phyloP scores from a whole-genome alignment of 1,284 basidiomycete species.

The Melampsora abietis-canadensis region DNA sequence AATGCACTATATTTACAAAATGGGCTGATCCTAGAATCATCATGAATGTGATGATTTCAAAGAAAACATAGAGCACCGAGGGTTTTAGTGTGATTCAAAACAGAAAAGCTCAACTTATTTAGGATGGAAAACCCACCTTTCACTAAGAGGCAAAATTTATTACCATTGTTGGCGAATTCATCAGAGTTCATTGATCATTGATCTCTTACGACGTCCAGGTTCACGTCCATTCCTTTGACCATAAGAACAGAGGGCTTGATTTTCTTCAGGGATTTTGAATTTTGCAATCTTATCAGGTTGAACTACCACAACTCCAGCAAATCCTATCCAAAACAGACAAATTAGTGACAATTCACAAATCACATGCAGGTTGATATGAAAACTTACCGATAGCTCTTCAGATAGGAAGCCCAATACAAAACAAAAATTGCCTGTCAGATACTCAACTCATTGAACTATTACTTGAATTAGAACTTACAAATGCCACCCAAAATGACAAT shows the following conservation, averaged over 20 bases:
- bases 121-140: no score
- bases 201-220: no score
- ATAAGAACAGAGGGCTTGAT: neutral
- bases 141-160: no score
- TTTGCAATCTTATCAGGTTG: slow-evolving; percentile 9
- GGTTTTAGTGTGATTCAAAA: no score
- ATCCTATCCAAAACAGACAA: neutral
- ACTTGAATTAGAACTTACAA: slow-evolving; percentile 2
- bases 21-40: no score
- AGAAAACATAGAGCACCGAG: no score
- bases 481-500: slow-evolving; percentile 20
- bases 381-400: neutral
- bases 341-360: neutral
- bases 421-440: neutral
- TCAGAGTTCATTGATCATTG: no score
- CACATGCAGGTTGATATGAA: neutral
- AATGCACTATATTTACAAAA: no score
- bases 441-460: neutral
- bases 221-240: no score
- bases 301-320: slow-evolving; percentile 15
- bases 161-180: no score
- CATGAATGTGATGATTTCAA: no score
- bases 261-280: slow-evolving; percentile 4
- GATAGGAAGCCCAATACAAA: neutral
- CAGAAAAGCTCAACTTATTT: no score